Conservation (phyloP, 2,329 filamentous ascomycete genomes). For the Aspergillus sp. region DNA sequence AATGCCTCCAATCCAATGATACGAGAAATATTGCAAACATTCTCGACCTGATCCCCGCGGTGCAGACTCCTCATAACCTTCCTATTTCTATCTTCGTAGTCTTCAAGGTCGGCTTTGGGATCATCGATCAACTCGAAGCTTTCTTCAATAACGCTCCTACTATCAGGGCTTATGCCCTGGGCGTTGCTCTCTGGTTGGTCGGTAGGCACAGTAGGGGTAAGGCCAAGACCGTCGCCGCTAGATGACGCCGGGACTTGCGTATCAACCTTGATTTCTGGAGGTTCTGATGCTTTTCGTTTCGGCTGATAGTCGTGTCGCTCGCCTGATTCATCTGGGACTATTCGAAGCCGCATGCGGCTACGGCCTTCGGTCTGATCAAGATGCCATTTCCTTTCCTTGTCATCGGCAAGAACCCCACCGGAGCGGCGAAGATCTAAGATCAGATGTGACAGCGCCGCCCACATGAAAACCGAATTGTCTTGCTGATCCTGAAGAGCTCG, state of each 20-base stretch:
- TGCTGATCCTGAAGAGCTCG: slow-evolving; percentile 88
- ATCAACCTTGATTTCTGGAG: slow-evolving; percentile 47
- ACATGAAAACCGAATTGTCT: slow-evolving; percentile 78
- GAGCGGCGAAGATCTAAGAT: slow-evolving; percentile 75
- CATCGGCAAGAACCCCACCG: slow-evolving; percentile 74
- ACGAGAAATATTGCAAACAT: slow-evolving; percentile 91
- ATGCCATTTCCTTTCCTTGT: slow-evolving; percentile 73
- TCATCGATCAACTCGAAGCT: slow-evolving; percentile 97
- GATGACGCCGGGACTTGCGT: slow-evolving; percentile 42
- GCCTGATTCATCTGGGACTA: slow-evolving; percentile 73
- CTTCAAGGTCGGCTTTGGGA: slow-evolving; percentile 78
- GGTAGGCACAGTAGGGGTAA: slow-evolving; percentile 34
- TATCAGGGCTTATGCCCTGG: slow-evolving; percentile 35
- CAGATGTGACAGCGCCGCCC: slow-evolving; percentile 73
- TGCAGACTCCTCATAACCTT: slow-evolving; percentile 95
- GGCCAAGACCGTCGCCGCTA: slow-evolving; percentile 42
- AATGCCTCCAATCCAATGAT: slow-evolving; percentile 91
- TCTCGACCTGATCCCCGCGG: slow-evolving; percentile 85
- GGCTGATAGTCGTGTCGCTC: slow-evolving; percentile 77
- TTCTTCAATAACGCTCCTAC: slow-evolving; percentile 64
- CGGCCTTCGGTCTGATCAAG: slow-evolving; percentile 93
- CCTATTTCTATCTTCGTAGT: slow-evolving; percentile 95
- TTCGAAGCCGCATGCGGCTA: slow-evolving; percentile 87
- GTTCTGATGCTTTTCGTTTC: slow-evolving; percentile 69
- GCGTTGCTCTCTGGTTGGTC: slow-evolving; percentile 33